These are phyloP conservation scores for Ceratocystis papillata DNA, from an alignment of 2,329 filamentous ascomycete species.

Conservation along the genomic window DNA sequence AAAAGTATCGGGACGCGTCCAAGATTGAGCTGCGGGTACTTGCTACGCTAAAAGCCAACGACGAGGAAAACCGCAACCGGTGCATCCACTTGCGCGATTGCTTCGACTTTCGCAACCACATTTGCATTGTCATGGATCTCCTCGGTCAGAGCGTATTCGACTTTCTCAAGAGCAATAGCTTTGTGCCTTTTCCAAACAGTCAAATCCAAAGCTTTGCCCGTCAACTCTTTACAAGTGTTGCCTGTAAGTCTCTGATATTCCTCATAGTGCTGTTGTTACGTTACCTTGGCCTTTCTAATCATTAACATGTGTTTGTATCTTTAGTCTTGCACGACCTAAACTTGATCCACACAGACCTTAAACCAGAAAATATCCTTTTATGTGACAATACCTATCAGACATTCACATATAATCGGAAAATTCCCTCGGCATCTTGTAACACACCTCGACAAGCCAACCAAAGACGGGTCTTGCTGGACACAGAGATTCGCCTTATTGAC, in stretches of 20 bases:
- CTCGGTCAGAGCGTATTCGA: constrained; percentile 96
- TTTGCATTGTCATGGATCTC: constrained; percentile 69
- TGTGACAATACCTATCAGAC: constrained; percentile 56
- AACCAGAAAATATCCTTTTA: constrained; percentile 60
- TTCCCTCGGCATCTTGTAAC: constrained; percentile 54
- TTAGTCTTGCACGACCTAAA: constrained; percentile 90
- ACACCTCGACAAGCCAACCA: constrained; percentile 52
- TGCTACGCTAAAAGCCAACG: constrained; percentile 83
- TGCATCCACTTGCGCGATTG: constrained; percentile 95
- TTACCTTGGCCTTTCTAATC: not conserved
- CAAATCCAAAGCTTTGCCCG: constrained; percentile 96
- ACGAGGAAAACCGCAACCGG: constrained; percentile 81
- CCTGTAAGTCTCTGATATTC: constrained; percentile 53
- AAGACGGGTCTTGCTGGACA: constrained; percentile 54
- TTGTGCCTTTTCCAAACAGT: constrained; percentile 94
- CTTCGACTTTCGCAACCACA: constrained; percentile 94
- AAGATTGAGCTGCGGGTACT: constrained; percentile 89
- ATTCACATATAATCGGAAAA: constrained; percentile 59
- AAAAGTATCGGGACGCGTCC: constrained; percentile 94
- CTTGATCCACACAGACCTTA: constrained; percentile 80
- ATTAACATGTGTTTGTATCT: constrained; percentile 20
- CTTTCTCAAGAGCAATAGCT: constrained; percentile 88
- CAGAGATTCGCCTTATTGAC: constrained; percentile 59
- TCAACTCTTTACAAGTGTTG: constrained; percentile 94
- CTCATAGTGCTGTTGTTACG: too few species aligned